Base-by-base conservation (phyloP, 768 basidiomycete genomes). In the Sporobolomyces phaffii region DNA sequence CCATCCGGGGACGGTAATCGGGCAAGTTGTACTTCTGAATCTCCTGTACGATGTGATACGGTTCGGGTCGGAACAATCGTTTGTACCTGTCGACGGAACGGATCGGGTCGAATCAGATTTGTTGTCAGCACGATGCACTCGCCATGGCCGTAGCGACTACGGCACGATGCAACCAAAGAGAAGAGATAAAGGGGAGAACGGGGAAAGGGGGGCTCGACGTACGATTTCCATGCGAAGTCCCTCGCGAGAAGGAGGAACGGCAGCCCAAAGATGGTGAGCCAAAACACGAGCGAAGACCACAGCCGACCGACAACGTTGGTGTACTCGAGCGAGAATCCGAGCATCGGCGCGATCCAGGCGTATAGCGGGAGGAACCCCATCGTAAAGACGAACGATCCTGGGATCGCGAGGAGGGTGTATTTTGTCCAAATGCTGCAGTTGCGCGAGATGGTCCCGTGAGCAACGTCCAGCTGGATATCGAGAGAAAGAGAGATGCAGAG, bases 11-110 rank as follows among this genome's bases (percentile, higher is more conserved):
- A 45, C 96, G 83, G 77, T 98, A 99, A 59, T 77, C 91, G 5
- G 91, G 91, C 62, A 96, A 87, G 78, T 96, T 94, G 81, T 93
- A 97, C 80, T 96, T 97, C 80, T 98, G 94, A n/a, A 99, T 83
- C 76, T 99, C 96, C 76, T 98, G 94, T 0, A 92, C 92, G 73
- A 99, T 91, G 75, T 99, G 96, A 77, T 98, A 99, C n/a, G 93
- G 87, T 43, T 85, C 82, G 1, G 96, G 94, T 70, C 79, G 80
- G 78, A 96, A 96, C 31, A 94, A 92, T 71, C 94, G 82, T 65
- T 87, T 86, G 77, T 96, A 98, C 77, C 91, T 93, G 68, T 17
- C 2, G 38, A 14, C 7, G 17, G 29, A 60, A 26, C n/a, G 22
- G 72, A 41, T 34, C 29, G 24, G 28, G 54, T 54, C 17, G 38